Evolutionary conservation across 148 eudicot species (phyloP).

Genomic region (Polygonum maritimum): DNA sequence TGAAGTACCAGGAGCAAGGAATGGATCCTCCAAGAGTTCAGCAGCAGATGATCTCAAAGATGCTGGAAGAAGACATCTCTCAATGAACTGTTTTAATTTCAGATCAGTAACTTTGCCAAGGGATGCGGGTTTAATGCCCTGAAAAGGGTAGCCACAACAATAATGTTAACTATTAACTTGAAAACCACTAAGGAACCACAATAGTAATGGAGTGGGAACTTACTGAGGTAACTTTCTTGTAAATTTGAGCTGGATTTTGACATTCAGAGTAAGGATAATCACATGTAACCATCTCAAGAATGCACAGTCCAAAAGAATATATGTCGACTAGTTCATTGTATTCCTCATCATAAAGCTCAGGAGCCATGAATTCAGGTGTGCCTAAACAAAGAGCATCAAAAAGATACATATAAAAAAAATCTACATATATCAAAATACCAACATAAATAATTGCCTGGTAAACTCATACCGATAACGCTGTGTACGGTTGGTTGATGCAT

Average conservation of each 20-base stretch:
- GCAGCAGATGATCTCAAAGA: conserved; percentile 37
- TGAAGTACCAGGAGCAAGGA: conserved; percentile 15
- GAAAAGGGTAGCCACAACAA: neutral
- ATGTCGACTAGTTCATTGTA: conserved; percentile 23
- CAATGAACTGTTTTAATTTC: conserved; percentile 38
- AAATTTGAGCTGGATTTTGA: conserved; percentile 21
- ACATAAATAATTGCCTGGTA: neutral
- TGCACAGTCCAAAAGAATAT: conserved; percentile 29
- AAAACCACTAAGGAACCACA: too few relatives aligned
- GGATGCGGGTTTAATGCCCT: conserved; percentile 60
- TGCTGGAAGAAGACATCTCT: conserved; percentile 36
- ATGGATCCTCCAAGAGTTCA: conserved; percentile 45
- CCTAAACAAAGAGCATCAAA: neutral
- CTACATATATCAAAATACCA: neutral
- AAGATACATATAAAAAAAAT: neutral
- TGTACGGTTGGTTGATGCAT: conserved; percentile 17
- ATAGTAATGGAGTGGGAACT: conserved; percentile 6
- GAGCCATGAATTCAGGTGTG: conserved; percentile 25
- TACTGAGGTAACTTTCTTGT: conserved; percentile 16
- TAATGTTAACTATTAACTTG: neutral
- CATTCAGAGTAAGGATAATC: conserved; percentile 24
- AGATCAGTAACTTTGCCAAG: conserved; percentile 32
- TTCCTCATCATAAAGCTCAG: conserved; percentile 23
- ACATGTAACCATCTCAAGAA: conserved; percentile 25
- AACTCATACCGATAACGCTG: conserved; percentile 16